Conservation (phyloP, 768 basidiomycete genomes). For the Boletus huronensis region DNA sequence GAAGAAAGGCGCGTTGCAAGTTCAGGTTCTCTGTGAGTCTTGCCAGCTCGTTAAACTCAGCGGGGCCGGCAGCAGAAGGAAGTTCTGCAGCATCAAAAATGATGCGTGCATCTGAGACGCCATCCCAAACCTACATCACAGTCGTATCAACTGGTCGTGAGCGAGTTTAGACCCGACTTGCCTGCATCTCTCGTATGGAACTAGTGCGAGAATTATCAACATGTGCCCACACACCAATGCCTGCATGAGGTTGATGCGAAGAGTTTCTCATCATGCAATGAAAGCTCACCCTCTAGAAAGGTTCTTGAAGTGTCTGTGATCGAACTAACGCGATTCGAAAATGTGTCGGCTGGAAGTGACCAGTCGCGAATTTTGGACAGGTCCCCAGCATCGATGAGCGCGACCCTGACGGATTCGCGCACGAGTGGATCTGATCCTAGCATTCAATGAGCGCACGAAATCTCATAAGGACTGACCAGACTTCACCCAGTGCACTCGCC, state of each 20-base stretch:
- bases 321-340: conserved; percentile 84
- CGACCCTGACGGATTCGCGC: conserved; percentile 54
- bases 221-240: conserved; percentile 79
- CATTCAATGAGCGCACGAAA: background rate
- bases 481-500: conserved; percentile 78
- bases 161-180: conserved; percentile 24
- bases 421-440: conserved; percentile 53
- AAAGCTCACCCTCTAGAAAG: conserved; percentile 58
- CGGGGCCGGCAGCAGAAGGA: conserved; percentile 25
- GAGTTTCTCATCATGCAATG: background rate
- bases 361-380: conserved; percentile 66
- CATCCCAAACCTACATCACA: conserved; percentile 80
- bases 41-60: conserved; percentile 56
- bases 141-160: background rate
- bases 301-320: conserved; percentile 70
- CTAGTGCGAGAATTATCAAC: conserved; percentile 66
- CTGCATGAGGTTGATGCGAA: conserved; percentile 37
- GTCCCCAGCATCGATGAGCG: conserved; percentile 81
- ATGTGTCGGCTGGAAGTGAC: conserved; percentile 51
- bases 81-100: conserved; percentile 58
- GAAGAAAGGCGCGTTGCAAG: conserved; percentile 80
- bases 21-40: conserved; percentile 91
- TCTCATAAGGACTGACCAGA: background rate
- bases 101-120: conserved; percentile 76
- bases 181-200: conserved; percentile 84